Percentiles rank a stretch among this genome's conserved stretches.
Conservation (phyloP, 805 yeast genomes). For the Metschnikowia lochheadii region DNA sequence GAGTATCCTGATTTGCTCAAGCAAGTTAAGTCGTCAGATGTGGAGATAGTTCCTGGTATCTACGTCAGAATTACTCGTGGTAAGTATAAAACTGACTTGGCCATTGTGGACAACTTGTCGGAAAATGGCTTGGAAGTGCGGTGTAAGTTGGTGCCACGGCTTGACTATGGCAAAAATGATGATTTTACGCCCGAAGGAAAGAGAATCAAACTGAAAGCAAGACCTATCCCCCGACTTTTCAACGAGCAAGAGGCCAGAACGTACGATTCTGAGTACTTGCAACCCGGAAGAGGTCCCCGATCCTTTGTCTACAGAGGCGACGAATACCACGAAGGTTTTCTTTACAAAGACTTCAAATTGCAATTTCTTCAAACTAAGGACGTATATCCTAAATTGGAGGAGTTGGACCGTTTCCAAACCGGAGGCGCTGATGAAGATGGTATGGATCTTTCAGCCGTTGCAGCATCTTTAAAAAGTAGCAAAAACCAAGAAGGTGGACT, state of each 20-base stretch:
- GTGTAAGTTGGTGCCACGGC: slow-evolving; percentile 85
- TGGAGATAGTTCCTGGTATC: slow-evolving; percentile 84
- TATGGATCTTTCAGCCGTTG: slow-evolving; percentile 82
- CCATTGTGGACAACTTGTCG: slow-evolving; percentile 85
- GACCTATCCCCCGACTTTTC: slow-evolving; percentile 85
- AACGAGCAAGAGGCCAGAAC: slow-evolving; percentile 85
- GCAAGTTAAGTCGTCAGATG: slow-evolving; percentile 83
- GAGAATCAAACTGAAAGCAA: slow-evolving; percentile 50
- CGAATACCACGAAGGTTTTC: slow-evolving; percentile 84
- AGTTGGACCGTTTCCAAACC: slow-evolving; percentile 73
- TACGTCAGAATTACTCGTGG: slow-evolving; percentile 91
- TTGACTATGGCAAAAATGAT: slow-evolving; percentile 77
- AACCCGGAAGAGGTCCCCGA: slow-evolving; percentile 58
- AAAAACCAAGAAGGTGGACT: slow-evolving; percentile 24
- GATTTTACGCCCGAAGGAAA: slow-evolving; percentile 47
- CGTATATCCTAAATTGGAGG: slow-evolving; percentile 85
- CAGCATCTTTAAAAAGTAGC: slow-evolving; percentile 72
- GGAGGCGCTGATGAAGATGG: slow-evolving; percentile 73
- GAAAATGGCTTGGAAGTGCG: slow-evolving; percentile 96
- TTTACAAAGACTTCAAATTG: slow-evolving; percentile 80
- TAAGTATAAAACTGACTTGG: slow-evolving; percentile 87
- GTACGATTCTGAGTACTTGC: slow-evolving; percentile 70
- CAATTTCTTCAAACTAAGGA: slow-evolving; percentile 75
- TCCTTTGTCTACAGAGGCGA: slow-evolving; percentile 76
- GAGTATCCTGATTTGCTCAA: slow-evolving; percentile 91